A percentile compares a stretch with the other conserved stretches of the same genome.
Conservation (phyloP, 2,329 filamentous ascomycete species). For the Truncatella angustata region DNA sequence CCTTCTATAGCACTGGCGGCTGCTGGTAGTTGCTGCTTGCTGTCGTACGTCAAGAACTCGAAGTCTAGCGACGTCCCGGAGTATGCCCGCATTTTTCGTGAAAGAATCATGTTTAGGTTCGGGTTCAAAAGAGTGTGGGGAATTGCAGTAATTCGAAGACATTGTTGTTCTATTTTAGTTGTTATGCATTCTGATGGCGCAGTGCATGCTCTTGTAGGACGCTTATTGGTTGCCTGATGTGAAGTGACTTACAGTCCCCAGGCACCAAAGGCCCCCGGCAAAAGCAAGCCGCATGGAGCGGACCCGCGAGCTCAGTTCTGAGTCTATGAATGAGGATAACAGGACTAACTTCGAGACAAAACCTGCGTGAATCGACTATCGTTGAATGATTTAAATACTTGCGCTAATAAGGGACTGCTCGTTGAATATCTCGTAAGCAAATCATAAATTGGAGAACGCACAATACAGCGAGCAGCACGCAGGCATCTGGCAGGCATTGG, state of each 20-base stretch:
- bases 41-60: not conserved
- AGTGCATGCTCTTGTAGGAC: not conserved
- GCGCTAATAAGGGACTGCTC: no score
- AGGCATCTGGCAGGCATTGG: no score
- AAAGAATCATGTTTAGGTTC: not conserved
- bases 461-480: no score
- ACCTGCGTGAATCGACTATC: no score
- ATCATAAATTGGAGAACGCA: no score
- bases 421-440: no score
- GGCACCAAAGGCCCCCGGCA: no score
- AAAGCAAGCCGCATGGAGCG: no score
- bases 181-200: not conserved
- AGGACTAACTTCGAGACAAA: no score
- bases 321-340: no score
- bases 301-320: no score
- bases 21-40: not conserved
- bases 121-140: not conserved
- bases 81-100: not conserved
- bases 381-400: no score
- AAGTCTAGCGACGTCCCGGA: not conserved
- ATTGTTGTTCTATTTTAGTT: not conserved
- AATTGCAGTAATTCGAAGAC: not conserved
- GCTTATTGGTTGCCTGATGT: not conserved
- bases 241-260: not conserved
- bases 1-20: not conserved